Conservation (phyloP, 2,329 filamentous ascomycete species). For the Septoria linicola region DNA sequence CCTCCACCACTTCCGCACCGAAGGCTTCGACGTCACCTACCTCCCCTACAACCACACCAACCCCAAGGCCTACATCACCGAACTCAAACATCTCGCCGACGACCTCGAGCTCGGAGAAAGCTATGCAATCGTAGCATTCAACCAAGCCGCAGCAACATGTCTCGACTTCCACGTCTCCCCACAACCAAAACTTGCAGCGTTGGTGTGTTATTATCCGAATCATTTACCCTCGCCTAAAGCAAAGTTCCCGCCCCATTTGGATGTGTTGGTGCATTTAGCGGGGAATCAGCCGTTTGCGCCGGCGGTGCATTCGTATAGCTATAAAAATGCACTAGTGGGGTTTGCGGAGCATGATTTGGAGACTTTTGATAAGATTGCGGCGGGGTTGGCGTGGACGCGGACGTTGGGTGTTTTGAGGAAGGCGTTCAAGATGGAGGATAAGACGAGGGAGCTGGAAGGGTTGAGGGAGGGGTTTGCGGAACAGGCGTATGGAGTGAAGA, state of each 20-base stretch:
- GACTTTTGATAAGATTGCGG: constrained; percentile 43
- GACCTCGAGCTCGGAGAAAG: constrained; percentile 38
- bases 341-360: constrained; percentile 46
- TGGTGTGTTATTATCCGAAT: constrained; percentile 47
- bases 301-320: constrained; percentile 43
- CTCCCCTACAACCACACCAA: constrained; percentile 32
- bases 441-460: constrained; percentile 29
- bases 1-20: constrained; percentile 43
- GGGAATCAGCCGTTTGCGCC: constrained; percentile 40
- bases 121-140: constrained; percentile 42
- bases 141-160: constrained; percentile 42
- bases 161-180: constrained; percentile 45
- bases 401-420: constrained; percentile 40
- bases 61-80: constrained; percentile 34
- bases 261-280: constrained; percentile 45
- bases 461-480: constrained; percentile 29
- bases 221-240: constrained; percentile 39
- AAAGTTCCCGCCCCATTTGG: constrained; percentile 41
- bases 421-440: constrained; percentile 33
- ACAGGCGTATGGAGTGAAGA: background rate
- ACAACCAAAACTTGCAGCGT: constrained; percentile 41
- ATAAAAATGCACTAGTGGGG: constrained; percentile 39
- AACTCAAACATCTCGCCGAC: constrained; percentile 41
- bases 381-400: constrained; percentile 45
- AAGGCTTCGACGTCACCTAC: constrained; percentile 45